phyloP scores from a whole-genome alignment of 2,329 filamentous ascomycete genomes.

The Microascus cirrosus region DNA sequence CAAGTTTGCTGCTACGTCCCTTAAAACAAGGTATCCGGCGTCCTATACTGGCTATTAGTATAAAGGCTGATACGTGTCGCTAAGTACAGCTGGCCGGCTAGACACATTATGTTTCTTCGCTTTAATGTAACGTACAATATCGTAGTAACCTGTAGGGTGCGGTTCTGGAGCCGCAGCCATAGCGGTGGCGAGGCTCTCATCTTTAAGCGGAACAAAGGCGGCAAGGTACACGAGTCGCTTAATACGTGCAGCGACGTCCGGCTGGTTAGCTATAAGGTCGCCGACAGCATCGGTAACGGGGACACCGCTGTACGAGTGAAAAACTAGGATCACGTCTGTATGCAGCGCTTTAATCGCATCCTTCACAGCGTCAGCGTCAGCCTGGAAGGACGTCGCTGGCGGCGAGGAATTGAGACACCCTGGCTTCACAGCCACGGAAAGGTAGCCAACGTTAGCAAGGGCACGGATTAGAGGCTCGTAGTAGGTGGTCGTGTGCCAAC shows the following conservation, averaged over 20 bases:
- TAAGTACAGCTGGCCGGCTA: too few species aligned
- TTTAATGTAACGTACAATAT: too few species aligned
- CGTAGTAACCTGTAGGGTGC: too few species aligned
- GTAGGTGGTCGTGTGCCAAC: slow-evolving; percentile 9
- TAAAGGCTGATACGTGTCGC: too few species aligned
- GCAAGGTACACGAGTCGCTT: background rate
- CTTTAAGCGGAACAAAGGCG: background rate
- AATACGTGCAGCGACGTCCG: background rate
- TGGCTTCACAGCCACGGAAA: background rate
- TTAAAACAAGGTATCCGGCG: background rate
- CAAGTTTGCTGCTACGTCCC: background rate
- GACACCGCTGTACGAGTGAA: slow-evolving; percentile 13
- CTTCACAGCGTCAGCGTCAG: background rate
- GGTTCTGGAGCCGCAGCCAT: too few species aligned
- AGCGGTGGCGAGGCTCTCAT: background rate
- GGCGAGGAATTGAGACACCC: background rate
- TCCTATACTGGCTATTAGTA: too few species aligned
- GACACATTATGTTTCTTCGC: too few species aligned
- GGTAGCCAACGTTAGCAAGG: slow-evolving; percentile 7
- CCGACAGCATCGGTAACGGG: slow-evolving; percentile 9
- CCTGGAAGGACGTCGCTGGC: background rate
- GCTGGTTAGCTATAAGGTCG: background rate
- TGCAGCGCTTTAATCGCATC: background rate
- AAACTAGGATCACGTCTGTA: slow-evolving; percentile 11
- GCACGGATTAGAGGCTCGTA: slow-evolving; percentile 3